Evolutionary conservation across 2,329 filamentous ascomycete species (phyloP).

Genomic region (Hymenoscyphus fraxineus): DNA sequence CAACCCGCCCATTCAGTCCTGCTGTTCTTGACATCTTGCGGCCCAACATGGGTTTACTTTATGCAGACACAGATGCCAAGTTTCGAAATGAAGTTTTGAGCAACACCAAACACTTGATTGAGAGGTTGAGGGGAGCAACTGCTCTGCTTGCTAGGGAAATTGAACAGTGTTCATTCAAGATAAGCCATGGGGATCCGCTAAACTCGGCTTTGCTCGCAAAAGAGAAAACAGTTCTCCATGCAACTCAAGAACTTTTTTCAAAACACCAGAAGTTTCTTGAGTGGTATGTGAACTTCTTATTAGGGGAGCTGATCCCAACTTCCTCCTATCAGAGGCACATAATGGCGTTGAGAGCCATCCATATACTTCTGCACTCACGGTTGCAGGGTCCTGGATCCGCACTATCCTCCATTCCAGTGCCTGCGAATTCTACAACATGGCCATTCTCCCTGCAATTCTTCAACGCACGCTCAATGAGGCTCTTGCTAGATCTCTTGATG

Average conservation of each 20-base stretch:
- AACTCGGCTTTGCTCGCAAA: conserved; percentile 23
- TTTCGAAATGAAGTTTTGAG: conserved; percentile 77
- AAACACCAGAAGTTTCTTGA: conserved; percentile 62
- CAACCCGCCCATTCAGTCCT: conserved; percentile 66
- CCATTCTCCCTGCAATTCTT: conserved; percentile 33
- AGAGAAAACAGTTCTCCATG: conserved; percentile 8
- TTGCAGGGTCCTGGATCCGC: conserved; percentile 24
- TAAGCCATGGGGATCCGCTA: conserved; percentile 1
- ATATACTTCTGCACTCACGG: conserved; percentile 53
- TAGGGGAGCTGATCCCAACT: conserved; percentile 70
- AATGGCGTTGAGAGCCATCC: conserved; percentile 69
- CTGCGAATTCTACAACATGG: conserved; percentile 27
- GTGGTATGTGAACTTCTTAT: conserved; percentile 72
- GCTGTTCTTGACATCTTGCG: conserved; percentile 60
- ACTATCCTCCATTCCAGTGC: background rate
- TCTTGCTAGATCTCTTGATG: conserved; percentile 73
- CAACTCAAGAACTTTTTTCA: conserved; percentile 23
- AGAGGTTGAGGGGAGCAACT: conserved; percentile 67
- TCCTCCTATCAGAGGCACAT: conserved; percentile 89
- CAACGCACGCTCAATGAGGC: conserved; percentile 52
- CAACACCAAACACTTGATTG: conserved; percentile 71
- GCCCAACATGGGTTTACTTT: conserved; percentile 64
- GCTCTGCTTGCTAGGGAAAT: conserved; percentile 47
- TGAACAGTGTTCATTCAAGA: conserved; percentile 19
- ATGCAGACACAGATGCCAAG: conserved; percentile 82